A percentile compares a stretch with the other conserved stretches of the same genome.
phyloP scores from a whole-genome alignment of 345 rosid genomes.

The Rhodamnia argentea region DNA sequence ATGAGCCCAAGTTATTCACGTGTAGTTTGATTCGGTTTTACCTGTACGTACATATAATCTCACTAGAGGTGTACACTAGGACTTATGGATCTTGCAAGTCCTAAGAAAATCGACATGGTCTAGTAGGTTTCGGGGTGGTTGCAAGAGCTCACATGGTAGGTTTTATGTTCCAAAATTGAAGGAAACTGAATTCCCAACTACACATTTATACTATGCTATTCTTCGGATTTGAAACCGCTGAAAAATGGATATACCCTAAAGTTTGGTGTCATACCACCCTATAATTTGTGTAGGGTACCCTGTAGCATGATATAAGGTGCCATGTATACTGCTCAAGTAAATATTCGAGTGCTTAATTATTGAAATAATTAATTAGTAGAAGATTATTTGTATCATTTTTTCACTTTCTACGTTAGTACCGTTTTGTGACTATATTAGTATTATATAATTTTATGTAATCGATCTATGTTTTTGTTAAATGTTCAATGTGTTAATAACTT shows the following conservation, averaged over 20 bases:
- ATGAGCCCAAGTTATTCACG: fast-evolving
- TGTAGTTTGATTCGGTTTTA: neutral
- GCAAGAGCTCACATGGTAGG: neutral
- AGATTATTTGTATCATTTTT: neutral
- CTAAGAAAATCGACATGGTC: neutral
- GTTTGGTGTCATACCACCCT: neutral
- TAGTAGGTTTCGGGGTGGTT: neutral
- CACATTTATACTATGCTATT: no score
- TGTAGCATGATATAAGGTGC: neutral
- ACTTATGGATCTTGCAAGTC: fast-evolving
- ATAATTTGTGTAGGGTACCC: neutral
- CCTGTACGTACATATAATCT: neutral
- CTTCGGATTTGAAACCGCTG: neutral
- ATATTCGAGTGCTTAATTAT: neutral
- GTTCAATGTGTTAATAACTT: neutral
- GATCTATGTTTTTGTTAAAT: neutral
- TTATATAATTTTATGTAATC: neutral
- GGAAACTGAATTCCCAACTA: no score
- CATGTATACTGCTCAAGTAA: neutral
- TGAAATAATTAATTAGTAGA: neutral
- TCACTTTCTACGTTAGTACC: neutral
- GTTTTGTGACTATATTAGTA: neutral
- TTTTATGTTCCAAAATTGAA: neutral
- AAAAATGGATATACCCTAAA: neutral
- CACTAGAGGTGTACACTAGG: neutral